These are phyloP conservation scores for Eucalyptus curtisii DNA, from an alignment of 345 rosid species.

Conservation along the genomic window DNA sequence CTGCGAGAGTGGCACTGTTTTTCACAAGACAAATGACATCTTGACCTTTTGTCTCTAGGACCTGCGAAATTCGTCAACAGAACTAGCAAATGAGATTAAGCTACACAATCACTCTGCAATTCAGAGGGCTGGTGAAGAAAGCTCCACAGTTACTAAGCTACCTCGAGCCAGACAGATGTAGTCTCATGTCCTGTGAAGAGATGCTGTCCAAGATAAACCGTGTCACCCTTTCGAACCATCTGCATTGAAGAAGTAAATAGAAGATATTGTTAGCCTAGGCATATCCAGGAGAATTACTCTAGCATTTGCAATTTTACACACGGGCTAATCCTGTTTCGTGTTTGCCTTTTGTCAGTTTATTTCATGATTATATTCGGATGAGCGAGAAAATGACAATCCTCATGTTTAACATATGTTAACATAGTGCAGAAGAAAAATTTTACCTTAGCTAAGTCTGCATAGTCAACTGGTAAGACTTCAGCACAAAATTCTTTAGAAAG, in stretches of 20 bases:
- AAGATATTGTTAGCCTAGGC: not conserved
- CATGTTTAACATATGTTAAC: not conserved
- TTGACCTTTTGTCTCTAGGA: conserved; percentile 9
- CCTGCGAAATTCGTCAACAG: not conserved
- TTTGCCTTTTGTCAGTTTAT: not conserved
- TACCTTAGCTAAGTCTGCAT: conserved; percentile 12
- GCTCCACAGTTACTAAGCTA: not conserved
- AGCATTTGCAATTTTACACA: not conserved
- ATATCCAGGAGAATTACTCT: not conserved
- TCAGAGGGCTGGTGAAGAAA: not conserved
- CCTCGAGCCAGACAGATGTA: conserved; percentile 24
- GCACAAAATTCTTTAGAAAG: conserved; percentile 3
- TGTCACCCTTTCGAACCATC: conserved; percentile 18
- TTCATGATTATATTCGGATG: not conserved
- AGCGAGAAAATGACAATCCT: not conserved
- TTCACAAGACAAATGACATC: conserved; percentile 14
- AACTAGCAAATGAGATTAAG: not conserved
- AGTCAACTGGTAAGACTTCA: conserved; percentile 11
- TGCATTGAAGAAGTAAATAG: not conserved
- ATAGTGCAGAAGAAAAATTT: not conserved
- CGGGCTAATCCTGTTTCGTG: not conserved
- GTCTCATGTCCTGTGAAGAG: conserved; percentile 21
- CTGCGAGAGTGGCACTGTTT: conserved; percentile 15
- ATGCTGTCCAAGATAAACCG: conserved; percentile 19
- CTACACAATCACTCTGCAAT: not conserved